Base-by-base conservation (phyloP, 2,329 filamentous ascomycete species). In the Colletotrichum karsti region DNA sequence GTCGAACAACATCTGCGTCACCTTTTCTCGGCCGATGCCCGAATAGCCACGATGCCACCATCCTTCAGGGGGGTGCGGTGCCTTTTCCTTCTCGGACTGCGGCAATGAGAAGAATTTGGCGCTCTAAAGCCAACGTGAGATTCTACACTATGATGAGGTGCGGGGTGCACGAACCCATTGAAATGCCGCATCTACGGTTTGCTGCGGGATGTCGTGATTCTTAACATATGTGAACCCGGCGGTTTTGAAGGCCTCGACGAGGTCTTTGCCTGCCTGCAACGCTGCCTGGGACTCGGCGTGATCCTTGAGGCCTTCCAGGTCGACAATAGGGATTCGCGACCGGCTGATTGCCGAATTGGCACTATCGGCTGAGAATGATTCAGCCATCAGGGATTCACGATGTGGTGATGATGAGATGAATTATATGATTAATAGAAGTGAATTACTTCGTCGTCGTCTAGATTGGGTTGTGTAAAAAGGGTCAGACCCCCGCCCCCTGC, bases 21-120 rank as follows among this genome's bases (percentile, higher is more conserved):
- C 72, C 57, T 79, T 80, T 70, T 79, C 79, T 48, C 74, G 76
- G 54, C 74, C 79, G 44, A 76, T 73, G 55, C 74, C 76, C 41
- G 77, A 79, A 67, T 79, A 80, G 1, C 79, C 79, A 3, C 79
- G 75, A 67, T 81, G 78, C 59, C 77, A 76, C 74, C 76, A 79
- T 8, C 76, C 70, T 48, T 78, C 71, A 42, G 76, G 69, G 55
- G 78, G 73, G 55, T 77, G 75, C 59, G 77, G 74, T 18, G 74
- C 74, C 24, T 75, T 74, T 55, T 76, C 73, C 48, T 80, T 80
- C 35, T 73, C 73, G 9, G 69, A 71, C n/a, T 74, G 73, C 2
- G 77, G 73, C 0, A 80, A 70, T 10, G 70, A 67, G 57, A 80
- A 80, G 72, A 79, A 79, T 26, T 65, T 70, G 5, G 69, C 68